A percentile compares a stretch with the other conserved stretches of the same genome.
Conservation (phyloP, 1,284 basidiomycete species). For the Marasmius fiardii region DNA sequence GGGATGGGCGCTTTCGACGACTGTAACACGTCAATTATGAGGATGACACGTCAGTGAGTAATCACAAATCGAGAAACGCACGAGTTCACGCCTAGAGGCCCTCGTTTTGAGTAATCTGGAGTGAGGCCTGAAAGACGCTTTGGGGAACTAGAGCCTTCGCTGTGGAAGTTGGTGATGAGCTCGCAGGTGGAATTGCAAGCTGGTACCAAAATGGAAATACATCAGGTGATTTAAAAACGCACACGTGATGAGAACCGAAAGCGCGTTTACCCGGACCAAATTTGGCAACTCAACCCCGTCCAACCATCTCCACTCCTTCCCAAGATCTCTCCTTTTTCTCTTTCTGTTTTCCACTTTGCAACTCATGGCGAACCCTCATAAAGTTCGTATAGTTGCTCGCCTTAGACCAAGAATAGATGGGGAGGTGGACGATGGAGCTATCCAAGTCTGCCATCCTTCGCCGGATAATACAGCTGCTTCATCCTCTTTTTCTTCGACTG, state of each 20-base stretch:
- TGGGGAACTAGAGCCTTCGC: background rate
- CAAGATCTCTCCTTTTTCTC: too few relatives aligned
- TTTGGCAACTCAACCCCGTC: background rate
- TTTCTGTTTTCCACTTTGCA: too few relatives aligned
- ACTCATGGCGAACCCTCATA: background rate
- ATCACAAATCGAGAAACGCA: background rate
- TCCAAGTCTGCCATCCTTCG: constrained; percentile 47
- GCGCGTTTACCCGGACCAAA: too few relatives aligned
- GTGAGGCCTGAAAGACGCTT: background rate
- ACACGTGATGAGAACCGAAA: background rate
- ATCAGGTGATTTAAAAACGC: background rate
- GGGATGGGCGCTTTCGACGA: background rate
- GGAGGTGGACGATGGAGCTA: constrained; percentile 60
- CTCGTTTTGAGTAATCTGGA: background rate
- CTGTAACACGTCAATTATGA: background rate
- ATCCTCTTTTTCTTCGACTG: constrained; percentile 11
- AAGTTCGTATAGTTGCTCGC: constrained; percentile 55
- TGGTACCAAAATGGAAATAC: background rate
- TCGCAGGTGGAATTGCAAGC: background rate
- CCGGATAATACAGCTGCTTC: constrained; percentile 22
- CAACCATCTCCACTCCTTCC: background rate
- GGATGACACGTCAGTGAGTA: background rate
- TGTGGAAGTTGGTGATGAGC: background rate
- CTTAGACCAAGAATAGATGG: constrained; percentile 58
- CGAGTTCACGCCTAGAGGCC: background rate